phyloP scores from a whole-genome alignment of 352 stramenopile species.

The Phytopythium litorale region DNA sequence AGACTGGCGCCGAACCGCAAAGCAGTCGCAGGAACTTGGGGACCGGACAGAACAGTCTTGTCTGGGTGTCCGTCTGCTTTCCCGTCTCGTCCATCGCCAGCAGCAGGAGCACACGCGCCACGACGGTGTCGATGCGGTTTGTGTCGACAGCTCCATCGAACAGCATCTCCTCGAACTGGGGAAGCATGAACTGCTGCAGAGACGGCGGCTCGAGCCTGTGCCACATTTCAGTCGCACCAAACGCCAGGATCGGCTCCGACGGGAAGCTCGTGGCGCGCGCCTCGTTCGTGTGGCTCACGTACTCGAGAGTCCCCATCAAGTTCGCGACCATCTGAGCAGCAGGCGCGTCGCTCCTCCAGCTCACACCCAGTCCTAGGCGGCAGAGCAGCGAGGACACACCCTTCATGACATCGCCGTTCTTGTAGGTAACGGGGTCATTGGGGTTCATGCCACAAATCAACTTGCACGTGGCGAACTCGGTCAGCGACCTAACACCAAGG shows the following conservation, averaged over 20 bases:
- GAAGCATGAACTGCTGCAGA: background rate
- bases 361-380: background rate
- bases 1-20: background rate
- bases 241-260: slow-evolving; percentile 1
- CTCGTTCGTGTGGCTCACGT: slow-evolving; percentile 1
- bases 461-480: background rate
- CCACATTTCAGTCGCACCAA: background rate
- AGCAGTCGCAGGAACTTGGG: background rate
- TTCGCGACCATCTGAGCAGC: background rate
- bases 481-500: background rate
- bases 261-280: background rate
- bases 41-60: background rate
- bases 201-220: background rate
- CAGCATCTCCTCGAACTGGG: background rate
- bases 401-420: background rate
- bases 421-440: background rate
- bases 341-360: background rate
- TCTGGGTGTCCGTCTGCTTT: background rate
- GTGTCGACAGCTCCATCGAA: background rate
- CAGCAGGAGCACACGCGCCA: background rate
- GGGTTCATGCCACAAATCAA: background rate
- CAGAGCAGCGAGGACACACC: background rate
- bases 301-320: background rate
- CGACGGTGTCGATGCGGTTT: background rate
- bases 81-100: background rate